A percentile compares a stretch with the other conserved stretches of the same genome.
Conservation (phyloP, 2,329 filamentous ascomycete genomes). For the Microascus cirrosus region DNA sequence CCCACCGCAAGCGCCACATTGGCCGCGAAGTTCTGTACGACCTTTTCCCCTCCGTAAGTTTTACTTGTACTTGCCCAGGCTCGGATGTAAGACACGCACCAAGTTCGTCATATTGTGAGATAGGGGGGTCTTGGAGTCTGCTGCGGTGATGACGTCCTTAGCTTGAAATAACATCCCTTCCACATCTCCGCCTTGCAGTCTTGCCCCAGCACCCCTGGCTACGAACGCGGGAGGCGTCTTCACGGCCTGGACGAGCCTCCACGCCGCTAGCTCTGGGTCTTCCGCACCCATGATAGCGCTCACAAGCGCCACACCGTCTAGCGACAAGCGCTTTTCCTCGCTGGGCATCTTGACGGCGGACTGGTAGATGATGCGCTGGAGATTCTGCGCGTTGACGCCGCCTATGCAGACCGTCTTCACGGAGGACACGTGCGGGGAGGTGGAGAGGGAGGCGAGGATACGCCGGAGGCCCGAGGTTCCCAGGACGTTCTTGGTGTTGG, state of each 20-base stretch:
- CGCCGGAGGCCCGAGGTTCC: slow-evolving; percentile 47
- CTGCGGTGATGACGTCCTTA: slow-evolving; percentile 40
- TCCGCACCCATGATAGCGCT: slow-evolving; percentile 72
- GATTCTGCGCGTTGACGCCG: slow-evolving; percentile 69
- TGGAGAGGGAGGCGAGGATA: slow-evolving; percentile 43
- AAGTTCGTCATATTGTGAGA: slow-evolving; percentile 97
- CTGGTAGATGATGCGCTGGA: slow-evolving; percentile 64
- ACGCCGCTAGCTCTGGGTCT: slow-evolving; percentile 54
- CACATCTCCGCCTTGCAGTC: not conserved
- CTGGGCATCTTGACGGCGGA: slow-evolving; percentile 27
- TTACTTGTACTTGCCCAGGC: not conserved
- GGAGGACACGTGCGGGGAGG: slow-evolving; percentile 17
- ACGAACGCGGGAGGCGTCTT: slow-evolving; percentile 22
- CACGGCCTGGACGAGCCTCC: slow-evolving; percentile 44
- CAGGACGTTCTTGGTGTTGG: slow-evolving; percentile 65
- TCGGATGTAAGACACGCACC: slow-evolving; percentile 22
- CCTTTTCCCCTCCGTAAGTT: slow-evolving; percentile 15
- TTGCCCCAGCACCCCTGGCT: not conserved
- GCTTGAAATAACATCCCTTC: slow-evolving; percentile 6
- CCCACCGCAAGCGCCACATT: slow-evolving; percentile 80
- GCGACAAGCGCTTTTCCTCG: slow-evolving; percentile 33
- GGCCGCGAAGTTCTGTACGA: slow-evolving; percentile 90
- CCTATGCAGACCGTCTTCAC: slow-evolving; percentile 74
- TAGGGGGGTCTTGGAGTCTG: slow-evolving; percentile 57
- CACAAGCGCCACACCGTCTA: slow-evolving; percentile 80